phyloP scores from a whole-genome alignment of 1,284 basidiomycete genomes.

The Microbotryomycetes sp. region DNA sequence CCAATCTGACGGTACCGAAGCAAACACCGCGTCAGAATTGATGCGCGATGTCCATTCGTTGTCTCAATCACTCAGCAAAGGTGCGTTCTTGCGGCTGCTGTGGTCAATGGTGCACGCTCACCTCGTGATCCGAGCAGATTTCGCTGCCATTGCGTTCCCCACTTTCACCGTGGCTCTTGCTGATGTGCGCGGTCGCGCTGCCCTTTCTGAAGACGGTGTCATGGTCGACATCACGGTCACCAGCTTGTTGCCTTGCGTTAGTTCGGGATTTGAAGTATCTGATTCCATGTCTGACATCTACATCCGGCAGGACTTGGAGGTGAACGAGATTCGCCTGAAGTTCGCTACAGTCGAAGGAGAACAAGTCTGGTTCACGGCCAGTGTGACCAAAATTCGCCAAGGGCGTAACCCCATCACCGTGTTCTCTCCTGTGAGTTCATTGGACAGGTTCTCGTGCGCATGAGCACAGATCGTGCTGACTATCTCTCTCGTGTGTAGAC shows the following conservation, averaged over 20 bases:
- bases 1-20: constrained; percentile 46
- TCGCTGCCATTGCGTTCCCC: constrained; percentile 61
- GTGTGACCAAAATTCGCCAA: constrained; percentile 43
- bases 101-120: background rate
- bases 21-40: constrained; percentile 45
- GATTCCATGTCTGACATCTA: background rate
- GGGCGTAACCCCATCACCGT: constrained; percentile 55
- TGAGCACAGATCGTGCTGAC: background rate
- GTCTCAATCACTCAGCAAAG: constrained; percentile 53
- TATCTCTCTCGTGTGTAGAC: constrained; percentile 48
- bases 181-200: constrained; percentile 47
- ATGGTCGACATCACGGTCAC: constrained; percentile 53
- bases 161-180: constrained; percentile 53
- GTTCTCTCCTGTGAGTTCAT: constrained; percentile 60
- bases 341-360: constrained; percentile 40
- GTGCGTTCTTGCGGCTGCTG: constrained; percentile 43
- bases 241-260: constrained; percentile 67
- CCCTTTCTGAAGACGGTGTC: constrained; percentile 58
- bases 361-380: constrained; percentile 44
- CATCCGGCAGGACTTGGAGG: constrained; percentile 31
- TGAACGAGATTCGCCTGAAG: constrained; percentile 43
- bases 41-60: constrained; percentile 51
- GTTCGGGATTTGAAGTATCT: constrained; percentile 34
- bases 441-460: background rate
- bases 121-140: constrained; percentile 48